Conservation (phyloP, 2,329 filamentous ascomycete genomes). For the Calonectria hawksworthii region DNA sequence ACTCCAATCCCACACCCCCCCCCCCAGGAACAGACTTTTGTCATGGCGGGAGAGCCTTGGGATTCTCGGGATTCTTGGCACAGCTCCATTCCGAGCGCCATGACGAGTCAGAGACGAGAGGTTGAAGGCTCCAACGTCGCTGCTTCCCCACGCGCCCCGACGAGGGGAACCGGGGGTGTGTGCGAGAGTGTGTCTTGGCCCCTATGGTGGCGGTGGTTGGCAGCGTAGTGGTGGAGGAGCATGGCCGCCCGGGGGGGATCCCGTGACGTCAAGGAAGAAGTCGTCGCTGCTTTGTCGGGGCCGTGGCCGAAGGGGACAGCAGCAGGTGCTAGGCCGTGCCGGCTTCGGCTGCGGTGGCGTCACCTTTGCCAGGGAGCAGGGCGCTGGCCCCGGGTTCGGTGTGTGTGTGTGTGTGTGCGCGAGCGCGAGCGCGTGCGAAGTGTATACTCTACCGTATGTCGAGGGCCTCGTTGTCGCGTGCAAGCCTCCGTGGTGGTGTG, state of each 20-base stretch:
- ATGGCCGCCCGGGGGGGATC: slow-evolving; percentile 26
- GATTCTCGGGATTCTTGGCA: slow-evolving; percentile 36
- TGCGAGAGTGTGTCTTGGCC: slow-evolving; percentile 26
- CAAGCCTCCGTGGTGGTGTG: slow-evolving; percentile 40
- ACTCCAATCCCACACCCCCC: slow-evolving; percentile 25
- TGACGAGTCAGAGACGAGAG: slow-evolving; percentile 35
- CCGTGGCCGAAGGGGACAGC: slow-evolving; percentile 1
- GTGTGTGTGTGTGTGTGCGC: too few relatives aligned
- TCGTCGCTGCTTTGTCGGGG: neutral
- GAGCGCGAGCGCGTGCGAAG: slow-evolving; percentile 4
- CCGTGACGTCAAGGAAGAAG: slow-evolving; percentile 36
- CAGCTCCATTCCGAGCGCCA: slow-evolving; percentile 33
- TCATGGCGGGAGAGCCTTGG: slow-evolving; percentile 29
- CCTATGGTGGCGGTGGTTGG: slow-evolving; percentile 26
- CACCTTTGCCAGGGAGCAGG: slow-evolving; percentile 10
- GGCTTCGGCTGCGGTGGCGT: slow-evolving; percentile 29
- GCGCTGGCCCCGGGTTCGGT: slow-evolving; percentile 21
- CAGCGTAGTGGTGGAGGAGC: slow-evolving; percentile 20
- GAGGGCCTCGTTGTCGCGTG: neutral
- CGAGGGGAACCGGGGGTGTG: neutral
- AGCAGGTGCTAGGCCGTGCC: slow-evolving; percentile 21
- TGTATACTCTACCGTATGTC: neutral
- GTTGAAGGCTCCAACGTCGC: neutral
- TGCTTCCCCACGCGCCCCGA: slow-evolving; percentile 31
- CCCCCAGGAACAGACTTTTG: slow-evolving; percentile 26